Evolutionary conservation across 208 protist genomes (phyloP).

Genomic region (Zelonia costaricensis): DNA sequence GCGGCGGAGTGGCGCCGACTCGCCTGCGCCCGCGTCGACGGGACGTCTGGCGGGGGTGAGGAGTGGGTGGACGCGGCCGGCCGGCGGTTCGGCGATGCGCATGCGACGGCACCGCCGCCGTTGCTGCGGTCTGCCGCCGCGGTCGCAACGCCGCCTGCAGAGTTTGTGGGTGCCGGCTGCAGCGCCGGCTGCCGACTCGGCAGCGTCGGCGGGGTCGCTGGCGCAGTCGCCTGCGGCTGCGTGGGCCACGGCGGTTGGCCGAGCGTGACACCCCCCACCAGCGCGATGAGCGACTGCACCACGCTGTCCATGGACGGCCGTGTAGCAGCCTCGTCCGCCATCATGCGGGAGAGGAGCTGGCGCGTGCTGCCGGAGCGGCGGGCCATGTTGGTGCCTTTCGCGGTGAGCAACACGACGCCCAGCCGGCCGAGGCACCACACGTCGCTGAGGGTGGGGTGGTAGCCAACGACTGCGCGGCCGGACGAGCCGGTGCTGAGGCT

Average conservation of each 20-base stretch:
- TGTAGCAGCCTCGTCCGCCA: slow-evolving; percentile 29
- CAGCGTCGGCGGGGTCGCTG: background rate
- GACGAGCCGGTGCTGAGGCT: slow-evolving; percentile 1
- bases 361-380: slow-evolving; percentile 39
- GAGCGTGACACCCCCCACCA: slow-evolving; percentile 22
- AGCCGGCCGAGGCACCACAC: slow-evolving; percentile 77
- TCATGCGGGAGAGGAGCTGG: slow-evolving; percentile 57
- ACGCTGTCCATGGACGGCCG: slow-evolving; percentile 47
- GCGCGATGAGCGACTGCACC: slow-evolving; percentile 26
- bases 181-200: background rate
- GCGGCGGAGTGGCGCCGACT: slow-evolving; percentile 1
- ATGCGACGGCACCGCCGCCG: background rate
- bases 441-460: slow-evolving; percentile 58
- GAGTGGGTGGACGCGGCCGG: background rate
- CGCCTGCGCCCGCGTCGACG: slow-evolving; percentile 5
- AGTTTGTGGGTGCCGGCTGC: background rate
- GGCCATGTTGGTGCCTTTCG: slow-evolving; percentile 33
- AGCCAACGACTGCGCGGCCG: no score
- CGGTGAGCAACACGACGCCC: slow-evolving; percentile 47
- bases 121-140: background rate
- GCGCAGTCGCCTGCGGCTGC: background rate
- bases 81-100: no score
- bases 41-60: slow-evolving; percentile 8
- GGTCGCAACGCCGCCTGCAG: background rate
- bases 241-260: slow-evolving; percentile 19